These are phyloP conservation scores for Globisporangium cystogenes DNA, from an alignment of 352 stramenopile species.

Conservation along the genomic window DNA sequence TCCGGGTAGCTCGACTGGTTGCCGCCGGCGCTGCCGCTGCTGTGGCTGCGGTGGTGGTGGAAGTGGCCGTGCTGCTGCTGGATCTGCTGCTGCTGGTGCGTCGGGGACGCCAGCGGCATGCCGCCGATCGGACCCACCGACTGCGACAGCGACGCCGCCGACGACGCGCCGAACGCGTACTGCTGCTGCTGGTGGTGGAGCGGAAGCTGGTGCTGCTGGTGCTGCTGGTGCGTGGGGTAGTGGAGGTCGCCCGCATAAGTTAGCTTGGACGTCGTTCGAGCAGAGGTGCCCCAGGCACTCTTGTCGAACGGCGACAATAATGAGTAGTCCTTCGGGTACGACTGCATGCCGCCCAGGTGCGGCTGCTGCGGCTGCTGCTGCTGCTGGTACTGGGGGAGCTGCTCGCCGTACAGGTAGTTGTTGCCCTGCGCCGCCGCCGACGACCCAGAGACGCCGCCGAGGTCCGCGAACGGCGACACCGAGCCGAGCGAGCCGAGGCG, in stretches of 20 bases:
- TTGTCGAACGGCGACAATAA: constrained; percentile 60
- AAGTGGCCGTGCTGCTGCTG: constrained; percentile 3
- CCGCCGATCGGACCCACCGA: constrained; percentile 22
- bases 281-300: constrained; percentile 31
- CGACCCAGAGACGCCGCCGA: constrained; percentile 16
- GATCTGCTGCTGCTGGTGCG: constrained; percentile 11
- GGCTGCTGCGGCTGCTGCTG: constrained; percentile 8
- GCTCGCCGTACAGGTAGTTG: constrained; percentile 25
- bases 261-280: constrained; percentile 23
- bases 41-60: constrained; percentile 3
- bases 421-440: constrained; percentile 20
- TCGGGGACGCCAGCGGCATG: constrained; percentile 15
- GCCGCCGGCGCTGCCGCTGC: constrained; percentile 9
- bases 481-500: constrained; percentile 20
- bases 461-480: constrained; percentile 19
- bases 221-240: constrained; percentile 8
- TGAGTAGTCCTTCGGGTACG: constrained; percentile 63
- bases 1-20: constrained; percentile 49
- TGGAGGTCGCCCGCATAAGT: constrained; percentile 48
- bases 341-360: constrained; percentile 25
- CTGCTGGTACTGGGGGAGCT: not conserved
- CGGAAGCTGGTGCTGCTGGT: constrained; percentile 2
- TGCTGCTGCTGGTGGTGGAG: constrained; percentile 4
- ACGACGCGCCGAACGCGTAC: constrained; percentile 2
- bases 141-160: not conserved